Evolutionary conservation across 1,139 yeast species (phyloP).

Genomic region (Candida sp.): DNA sequence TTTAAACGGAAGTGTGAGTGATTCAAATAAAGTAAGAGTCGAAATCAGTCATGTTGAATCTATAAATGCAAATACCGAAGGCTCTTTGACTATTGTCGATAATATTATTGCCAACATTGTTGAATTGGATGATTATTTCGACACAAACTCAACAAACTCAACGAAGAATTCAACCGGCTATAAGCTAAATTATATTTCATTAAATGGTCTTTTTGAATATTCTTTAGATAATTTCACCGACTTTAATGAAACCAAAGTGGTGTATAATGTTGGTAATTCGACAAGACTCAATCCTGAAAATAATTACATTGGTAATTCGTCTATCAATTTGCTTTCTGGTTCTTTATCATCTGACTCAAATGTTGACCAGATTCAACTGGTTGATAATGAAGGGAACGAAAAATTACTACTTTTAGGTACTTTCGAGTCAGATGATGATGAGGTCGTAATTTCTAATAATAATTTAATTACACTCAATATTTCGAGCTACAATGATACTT

Average conservation of each 20-base stretch:
- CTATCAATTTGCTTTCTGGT: constrained; percentile 63
- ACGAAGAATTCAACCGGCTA: constrained; percentile 15
- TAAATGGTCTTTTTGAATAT: constrained; percentile 84
- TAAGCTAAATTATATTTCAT: constrained; percentile 24
- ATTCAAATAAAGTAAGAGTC: constrained; percentile 46
- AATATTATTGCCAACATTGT: constrained; percentile 56
- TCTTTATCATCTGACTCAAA: constrained; percentile 39
- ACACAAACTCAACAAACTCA: constrained; percentile 27
- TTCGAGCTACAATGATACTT: constrained; percentile 26
- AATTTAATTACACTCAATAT: constrained; percentile 27
- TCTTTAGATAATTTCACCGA: constrained; percentile 64
- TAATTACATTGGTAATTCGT: constrained; percentile 60
- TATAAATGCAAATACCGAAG: constrained; percentile 19
- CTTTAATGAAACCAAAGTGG: constrained; percentile 30
- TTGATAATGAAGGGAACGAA: constrained; percentile 19
- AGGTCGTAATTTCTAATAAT: constrained; percentile 23
- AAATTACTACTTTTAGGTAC: constrained; percentile 45
- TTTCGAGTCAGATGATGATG: constrained; percentile 35
- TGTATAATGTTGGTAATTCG: constrained; percentile 23
- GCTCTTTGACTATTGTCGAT: constrained; percentile 67
- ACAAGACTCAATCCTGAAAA: constrained; percentile 26
- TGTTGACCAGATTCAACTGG: constrained; percentile 29
- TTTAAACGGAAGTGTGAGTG: constrained; percentile 45
- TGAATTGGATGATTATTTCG: constrained; percentile 42
- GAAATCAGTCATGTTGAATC: constrained; percentile 38